Percentiles rank a stretch among this genome's conserved stretches.
phyloP scores from a whole-genome alignment of 306 rosid genomes.

The Acacia acuminata region DNA sequence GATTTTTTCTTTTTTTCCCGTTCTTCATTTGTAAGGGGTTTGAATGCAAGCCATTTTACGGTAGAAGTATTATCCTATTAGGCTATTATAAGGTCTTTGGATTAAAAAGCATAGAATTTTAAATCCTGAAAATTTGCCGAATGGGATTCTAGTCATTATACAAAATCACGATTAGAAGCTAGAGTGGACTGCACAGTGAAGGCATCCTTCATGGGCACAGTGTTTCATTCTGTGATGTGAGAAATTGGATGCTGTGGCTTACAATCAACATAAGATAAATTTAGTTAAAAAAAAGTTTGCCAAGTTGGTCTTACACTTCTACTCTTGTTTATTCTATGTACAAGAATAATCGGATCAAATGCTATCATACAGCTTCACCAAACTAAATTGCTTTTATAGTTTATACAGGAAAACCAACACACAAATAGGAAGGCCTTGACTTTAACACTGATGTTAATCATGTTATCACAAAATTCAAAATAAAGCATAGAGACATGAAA shows the following conservation, averaged over 20 bases:
- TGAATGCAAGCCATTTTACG: not conserved
- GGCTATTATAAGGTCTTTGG: not conserved
- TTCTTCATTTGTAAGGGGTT: not conserved
- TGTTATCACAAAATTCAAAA: not conserved
- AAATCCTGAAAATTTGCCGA: not conserved
- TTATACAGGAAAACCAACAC: conserved; percentile 23
- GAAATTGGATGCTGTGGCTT: not conserved
- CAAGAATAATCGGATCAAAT: not conserved
- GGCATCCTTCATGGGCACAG: not conserved
- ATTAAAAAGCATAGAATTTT: not conserved
- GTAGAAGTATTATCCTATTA: not conserved
- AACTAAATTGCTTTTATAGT: not conserved
- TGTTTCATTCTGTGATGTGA: not conserved
- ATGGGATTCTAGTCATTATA: not conserved
- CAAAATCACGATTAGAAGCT: not conserved
- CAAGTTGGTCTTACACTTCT: not conserved
- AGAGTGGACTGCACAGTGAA: not conserved
- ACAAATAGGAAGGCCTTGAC: not conserved
- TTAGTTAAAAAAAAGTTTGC: too few relatives aligned
- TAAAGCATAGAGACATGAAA: not conserved
- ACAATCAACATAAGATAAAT: too few relatives aligned
- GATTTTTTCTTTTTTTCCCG: too few relatives aligned
- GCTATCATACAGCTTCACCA: conserved; percentile 4
- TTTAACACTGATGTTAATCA: not conserved
- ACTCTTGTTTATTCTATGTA: not conserved